Percentiles rank a stretch among this genome's conserved stretches.
These are phyloP conservation scores for Cyclotella cryptica DNA, from an alignment of 108 stramenopile species.

Conservation along the genomic window DNA sequence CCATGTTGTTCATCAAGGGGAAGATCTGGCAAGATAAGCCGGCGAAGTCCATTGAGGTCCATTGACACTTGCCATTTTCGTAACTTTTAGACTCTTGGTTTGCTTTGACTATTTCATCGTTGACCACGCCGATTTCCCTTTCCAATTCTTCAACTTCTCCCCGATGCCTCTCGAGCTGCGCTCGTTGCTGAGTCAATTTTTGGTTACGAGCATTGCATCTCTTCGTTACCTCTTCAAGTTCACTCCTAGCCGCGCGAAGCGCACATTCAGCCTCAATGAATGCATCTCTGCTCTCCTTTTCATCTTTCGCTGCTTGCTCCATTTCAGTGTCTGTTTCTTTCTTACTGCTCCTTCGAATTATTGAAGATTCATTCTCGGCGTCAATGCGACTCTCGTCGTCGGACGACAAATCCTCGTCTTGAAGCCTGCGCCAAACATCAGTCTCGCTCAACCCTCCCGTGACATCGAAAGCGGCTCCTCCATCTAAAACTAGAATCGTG, in stretches of 20 bases:
- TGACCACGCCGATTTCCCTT: conserved; percentile 18
- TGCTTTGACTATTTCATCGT: conserved; percentile 28
- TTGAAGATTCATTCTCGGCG: neutral
- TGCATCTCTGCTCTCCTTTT: conserved; percentile 34
- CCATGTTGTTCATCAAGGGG: neutral
- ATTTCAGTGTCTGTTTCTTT: conserved; percentile 36
- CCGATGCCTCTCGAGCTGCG: conserved; percentile 50
- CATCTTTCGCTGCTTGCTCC: conserved; percentile 31
- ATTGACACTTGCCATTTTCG: conserved; percentile 34
- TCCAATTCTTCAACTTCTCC: conserved; percentile 48
- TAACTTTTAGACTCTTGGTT: conserved; percentile 40
- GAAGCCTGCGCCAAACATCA: conserved; percentile 44
- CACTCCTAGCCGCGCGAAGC: conserved; percentile 33
- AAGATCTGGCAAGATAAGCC: neutral
- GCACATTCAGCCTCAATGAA: conserved; percentile 43
- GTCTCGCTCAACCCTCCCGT: conserved; percentile 18
- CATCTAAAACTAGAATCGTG: conserved; percentile 47
- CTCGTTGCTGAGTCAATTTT: conserved; percentile 47
- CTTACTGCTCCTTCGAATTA: conserved; percentile 2
- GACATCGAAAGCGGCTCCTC: conserved; percentile 5
- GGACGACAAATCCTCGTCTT: conserved; percentile 29
- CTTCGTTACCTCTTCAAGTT: conserved; percentile 33
- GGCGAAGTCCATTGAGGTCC: neutral
- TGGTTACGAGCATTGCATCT: conserved; percentile 37
- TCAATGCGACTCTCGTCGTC: conserved; percentile 8